Evolutionary conservation across 2,329 filamentous ascomycete genomes (phyloP), one percentile per base, ranked within the genome.

Genomic region (Lachnellula arida): DNA sequence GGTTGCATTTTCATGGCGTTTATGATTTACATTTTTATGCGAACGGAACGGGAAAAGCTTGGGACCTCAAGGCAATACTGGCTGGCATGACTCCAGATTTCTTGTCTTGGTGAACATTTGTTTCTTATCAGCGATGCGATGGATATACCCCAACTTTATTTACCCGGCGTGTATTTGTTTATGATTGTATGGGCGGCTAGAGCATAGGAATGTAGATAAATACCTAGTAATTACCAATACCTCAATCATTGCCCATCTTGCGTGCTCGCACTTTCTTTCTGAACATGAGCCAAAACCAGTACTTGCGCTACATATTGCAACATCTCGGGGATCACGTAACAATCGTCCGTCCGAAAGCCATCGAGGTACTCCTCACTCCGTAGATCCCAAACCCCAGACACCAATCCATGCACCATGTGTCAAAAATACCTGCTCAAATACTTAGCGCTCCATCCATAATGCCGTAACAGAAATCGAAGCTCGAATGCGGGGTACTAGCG

Each of bases 61-160:
- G 64, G 64, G 64, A 62, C 64, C 64, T 66, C 63, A 63, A 56
- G 64, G 62, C 56, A 56, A 56, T 23, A 48, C 60, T 66, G 62
- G 64, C 64, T 65, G 64, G 64, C 55, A 66, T 40, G 64, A 66
- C 58, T 66, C 64, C 61, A 58, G 64, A 59, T 58, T 22, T 43
- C 43, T 57, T 61, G 54, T 62, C 60, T 60, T 65, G 61, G 62
- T 63, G 62, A 64, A 60, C 59, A 60, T 62, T 54, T 61, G 46
- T 63, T 59, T 53, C 56, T 58, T 53, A 57, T 46, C 56, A 59
- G 59, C 60, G 59, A 61, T 51, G 63, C 58, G 58, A 63, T 60
- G 60, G 56, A 60, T 58, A 64, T 65, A 63, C 61, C 62, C 62
- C 53, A 60, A 61, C 47, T 49, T 60, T 58, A 58, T 56, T 64